Percentiles rank a stretch among this genome's conserved stretches.
Evolutionary conservation across 2,329 filamentous ascomycete genomes (phyloP).

Genomic region (Lecanicillium sp.): DNA sequence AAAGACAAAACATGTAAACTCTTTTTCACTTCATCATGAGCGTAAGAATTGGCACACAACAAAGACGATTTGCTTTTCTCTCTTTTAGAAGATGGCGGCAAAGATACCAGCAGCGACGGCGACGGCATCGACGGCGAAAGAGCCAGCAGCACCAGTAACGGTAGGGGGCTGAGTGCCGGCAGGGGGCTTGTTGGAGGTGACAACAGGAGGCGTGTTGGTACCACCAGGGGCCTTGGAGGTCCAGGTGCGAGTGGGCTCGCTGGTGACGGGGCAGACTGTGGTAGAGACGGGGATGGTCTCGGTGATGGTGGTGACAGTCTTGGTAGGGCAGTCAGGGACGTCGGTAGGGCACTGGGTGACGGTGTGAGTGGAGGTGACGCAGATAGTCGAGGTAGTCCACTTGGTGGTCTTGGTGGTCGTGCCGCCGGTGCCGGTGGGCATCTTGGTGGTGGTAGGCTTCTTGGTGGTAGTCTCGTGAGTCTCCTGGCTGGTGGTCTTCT

Average conservation of each 20-base stretch:
- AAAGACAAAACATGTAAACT: too few species aligned
- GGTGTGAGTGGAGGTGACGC: slow-evolving; percentile 16
- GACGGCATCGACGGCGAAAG: slow-evolving; percentile 19
- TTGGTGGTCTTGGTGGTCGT: slow-evolving; percentile 8
- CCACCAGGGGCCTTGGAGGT: slow-evolving; percentile 3
- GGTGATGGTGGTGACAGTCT: slow-evolving; percentile 17
- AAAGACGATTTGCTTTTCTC: background rate
- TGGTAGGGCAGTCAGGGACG: slow-evolving; percentile 21
- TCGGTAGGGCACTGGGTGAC: slow-evolving; percentile 17
- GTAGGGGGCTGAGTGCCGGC: slow-evolving; percentile 13
- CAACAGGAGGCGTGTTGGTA: slow-evolving; percentile 6
- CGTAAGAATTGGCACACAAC: background rate
- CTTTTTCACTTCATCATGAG: too few species aligned
- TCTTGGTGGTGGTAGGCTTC: slow-evolving; percentile 11
- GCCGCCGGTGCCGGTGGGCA: slow-evolving; percentile 7
- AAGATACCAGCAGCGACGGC: slow-evolving; percentile 23
- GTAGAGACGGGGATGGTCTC: slow-evolving; percentile 27
- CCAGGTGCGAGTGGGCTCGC: slow-evolving; percentile 7
- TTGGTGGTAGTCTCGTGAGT: slow-evolving; percentile 1
- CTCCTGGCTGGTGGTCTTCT: background rate
- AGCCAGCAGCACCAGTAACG: slow-evolving; percentile 22
- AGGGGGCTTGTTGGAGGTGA: slow-evolving; percentile 8
- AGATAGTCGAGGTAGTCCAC: slow-evolving; percentile 24
- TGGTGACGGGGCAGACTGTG: slow-evolving; percentile 33
- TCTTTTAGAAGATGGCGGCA: slow-evolving; percentile 25